Conservation (phyloP, 2,329 filamentous ascomycete genomes). For the Fusarium aywerte region DNA sequence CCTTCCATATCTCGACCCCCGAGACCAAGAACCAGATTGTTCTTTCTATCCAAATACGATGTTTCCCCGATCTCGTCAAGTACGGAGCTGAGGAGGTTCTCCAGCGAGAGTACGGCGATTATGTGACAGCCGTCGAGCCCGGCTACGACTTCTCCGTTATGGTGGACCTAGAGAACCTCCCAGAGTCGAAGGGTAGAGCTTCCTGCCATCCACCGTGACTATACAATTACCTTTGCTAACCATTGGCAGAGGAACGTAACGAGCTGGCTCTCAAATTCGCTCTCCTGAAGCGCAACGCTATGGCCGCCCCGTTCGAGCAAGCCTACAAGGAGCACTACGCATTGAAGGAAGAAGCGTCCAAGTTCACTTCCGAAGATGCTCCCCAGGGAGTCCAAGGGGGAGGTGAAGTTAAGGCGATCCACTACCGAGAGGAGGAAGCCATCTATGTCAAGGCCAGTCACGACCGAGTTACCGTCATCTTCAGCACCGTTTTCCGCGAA, state of each 20-base stretch:
- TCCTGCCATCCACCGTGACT: background rate
- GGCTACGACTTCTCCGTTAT: constrained; percentile 97
- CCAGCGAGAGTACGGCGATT: constrained; percentile 92
- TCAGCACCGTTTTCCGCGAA: constrained; percentile 97
- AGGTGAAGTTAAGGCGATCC: constrained; percentile 92
- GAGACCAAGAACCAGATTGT: constrained; percentile 94
- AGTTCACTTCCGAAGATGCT: constrained; percentile 93
- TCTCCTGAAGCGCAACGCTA: constrained; percentile 95
- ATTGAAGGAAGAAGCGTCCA: constrained; percentile 86
- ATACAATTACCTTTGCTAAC: constrained; percentile 21
- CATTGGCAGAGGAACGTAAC: constrained; percentile 76
- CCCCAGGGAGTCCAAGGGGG: constrained; percentile 91
- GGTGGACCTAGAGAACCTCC: constrained; percentile 88
- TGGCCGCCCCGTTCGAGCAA: constrained; percentile 98
- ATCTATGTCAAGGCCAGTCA: constrained; percentile 99
- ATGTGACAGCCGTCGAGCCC: constrained; percentile 85
- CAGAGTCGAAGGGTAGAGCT: constrained; percentile 75
- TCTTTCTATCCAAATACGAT: constrained; percentile 94
- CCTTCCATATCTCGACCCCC: constrained; percentile 97
- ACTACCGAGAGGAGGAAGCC: constrained; percentile 98
- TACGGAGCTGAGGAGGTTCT: constrained; percentile 94
- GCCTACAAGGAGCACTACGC: constrained; percentile 93
- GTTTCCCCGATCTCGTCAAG: constrained; percentile 89
- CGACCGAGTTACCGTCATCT: constrained; percentile 98
- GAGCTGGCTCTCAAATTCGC: constrained; percentile 88